phyloP scores from a whole-genome alignment of 768 basidiomycete species.

The Asterophora parasitica region DNA sequence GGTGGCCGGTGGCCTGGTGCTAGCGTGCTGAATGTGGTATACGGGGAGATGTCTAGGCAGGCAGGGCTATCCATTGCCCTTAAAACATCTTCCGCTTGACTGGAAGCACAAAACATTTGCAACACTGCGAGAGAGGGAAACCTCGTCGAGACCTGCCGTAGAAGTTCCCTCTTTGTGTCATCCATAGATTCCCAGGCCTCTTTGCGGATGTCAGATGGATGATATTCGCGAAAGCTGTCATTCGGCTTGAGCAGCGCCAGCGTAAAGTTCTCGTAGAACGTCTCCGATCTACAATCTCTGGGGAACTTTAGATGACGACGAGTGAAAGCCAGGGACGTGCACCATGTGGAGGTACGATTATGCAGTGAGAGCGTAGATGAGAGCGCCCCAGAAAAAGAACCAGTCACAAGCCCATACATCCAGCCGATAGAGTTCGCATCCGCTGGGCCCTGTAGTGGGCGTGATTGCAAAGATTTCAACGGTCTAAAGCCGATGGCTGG shows the following conservation, averaged over 20 bases:
- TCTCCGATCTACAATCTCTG: not conserved
- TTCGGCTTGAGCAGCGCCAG: no score
- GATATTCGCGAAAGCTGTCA: no score
- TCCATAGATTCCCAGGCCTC: constrained; percentile 9
- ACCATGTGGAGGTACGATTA: no score
- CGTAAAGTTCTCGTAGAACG: constrained; percentile 5
- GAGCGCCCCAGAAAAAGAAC: not conserved
- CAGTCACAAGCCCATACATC: not conserved
- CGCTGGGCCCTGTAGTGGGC: not conserved
- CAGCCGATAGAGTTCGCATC: constrained; percentile 6
- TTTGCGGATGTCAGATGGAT: not conserved
- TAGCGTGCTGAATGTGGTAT: no score
- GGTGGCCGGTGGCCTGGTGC: no score
- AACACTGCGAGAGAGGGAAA: constrained; percentile 8
- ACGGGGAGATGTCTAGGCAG: constrained; percentile 3
- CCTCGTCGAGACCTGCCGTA: not conserved
- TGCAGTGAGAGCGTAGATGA: constrained; percentile 10
- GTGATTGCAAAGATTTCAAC: not conserved
- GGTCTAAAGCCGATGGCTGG: not conserved
- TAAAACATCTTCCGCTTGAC: not conserved
- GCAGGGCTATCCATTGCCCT: not conserved
- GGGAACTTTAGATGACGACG: not conserved
- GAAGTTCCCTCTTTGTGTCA: not conserved
- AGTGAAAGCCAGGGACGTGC: no score
- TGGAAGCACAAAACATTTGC: constrained; percentile 5